These are phyloP conservation scores for Quercus berberidifolia DNA, from an alignment of 306 rosid genomes.

Conservation along the genomic window DNA sequence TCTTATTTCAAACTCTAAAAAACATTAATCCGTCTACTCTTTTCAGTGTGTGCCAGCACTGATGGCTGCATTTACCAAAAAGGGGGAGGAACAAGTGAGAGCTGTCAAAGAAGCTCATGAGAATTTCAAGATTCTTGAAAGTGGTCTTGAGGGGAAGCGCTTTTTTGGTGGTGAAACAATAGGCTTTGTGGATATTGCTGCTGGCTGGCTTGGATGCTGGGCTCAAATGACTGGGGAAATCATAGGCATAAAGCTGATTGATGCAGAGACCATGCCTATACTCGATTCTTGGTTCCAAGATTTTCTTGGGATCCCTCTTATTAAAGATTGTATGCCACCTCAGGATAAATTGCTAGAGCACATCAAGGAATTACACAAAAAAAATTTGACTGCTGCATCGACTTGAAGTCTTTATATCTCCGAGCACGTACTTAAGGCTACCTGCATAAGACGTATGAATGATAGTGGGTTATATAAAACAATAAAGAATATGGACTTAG, in stretches of 20 bases:
- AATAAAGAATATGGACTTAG: neutral
- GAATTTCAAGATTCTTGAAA: slow-evolving; percentile 45
- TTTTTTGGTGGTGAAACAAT: slow-evolving; percentile 46
- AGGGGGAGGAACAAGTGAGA: slow-evolving; percentile 44
- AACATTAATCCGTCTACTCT: neutral
- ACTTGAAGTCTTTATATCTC: slow-evolving; percentile 18
- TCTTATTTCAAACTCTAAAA: neutral
- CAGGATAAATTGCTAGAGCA: slow-evolving; percentile 31
- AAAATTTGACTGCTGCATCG: slow-evolving; percentile 24
- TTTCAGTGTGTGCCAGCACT: slow-evolving; percentile 37
- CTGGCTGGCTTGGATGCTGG: slow-evolving; percentile 40
- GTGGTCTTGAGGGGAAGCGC: slow-evolving; percentile 32
- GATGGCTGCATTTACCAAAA: slow-evolving; percentile 24
- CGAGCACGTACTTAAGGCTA: neutral
- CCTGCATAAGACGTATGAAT: neutral
- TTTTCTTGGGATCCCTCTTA: slow-evolving; percentile 24
- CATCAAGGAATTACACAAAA: slow-evolving; percentile 8
- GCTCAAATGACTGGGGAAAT: slow-evolving; percentile 27
- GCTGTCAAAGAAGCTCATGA: slow-evolving; percentile 40
- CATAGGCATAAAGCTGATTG: slow-evolving; percentile 28
- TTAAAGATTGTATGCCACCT: slow-evolving; percentile 39
- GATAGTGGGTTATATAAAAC: neutral
- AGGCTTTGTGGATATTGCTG: slow-evolving; percentile 44
- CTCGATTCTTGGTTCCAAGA: slow-evolving; percentile 36
- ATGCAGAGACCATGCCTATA: slow-evolving; percentile 33